Conservation (phyloP, 192 early-diverging fungal species). For the Entomortierella chlamydospora region DNA sequence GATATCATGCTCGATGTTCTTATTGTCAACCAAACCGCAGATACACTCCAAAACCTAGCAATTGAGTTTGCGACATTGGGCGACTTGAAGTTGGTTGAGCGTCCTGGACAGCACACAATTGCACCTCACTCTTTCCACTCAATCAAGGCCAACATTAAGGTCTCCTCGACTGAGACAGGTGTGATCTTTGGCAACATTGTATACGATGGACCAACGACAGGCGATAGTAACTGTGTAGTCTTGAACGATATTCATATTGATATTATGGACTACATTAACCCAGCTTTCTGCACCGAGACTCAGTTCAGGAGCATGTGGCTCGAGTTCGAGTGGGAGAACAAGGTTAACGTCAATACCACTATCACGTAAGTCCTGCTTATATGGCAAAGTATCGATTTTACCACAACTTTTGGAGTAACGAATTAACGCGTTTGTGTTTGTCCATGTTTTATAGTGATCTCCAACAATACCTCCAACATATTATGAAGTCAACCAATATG, state of each 20-base stretch:
- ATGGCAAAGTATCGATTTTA: background rate
- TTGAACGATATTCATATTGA: conserved; percentile 99
- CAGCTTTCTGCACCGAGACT: conserved; percentile 88
- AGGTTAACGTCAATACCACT: conserved; percentile 97
- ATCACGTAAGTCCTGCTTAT: conserved; percentile 71
- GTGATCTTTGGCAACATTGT: conserved; percentile 99
- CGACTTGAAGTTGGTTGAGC: conserved; percentile 96
- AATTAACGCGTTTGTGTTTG: no score
- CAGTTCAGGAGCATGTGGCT: conserved; percentile 99
- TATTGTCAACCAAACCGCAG: conserved; percentile 96
- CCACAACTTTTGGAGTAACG: no score
- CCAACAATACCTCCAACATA: conserved; percentile 88
- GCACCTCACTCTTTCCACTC: conserved; percentile 94
- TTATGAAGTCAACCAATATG: conserved; percentile 98
- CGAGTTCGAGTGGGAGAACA: conserved; percentile 99
- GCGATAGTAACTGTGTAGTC: conserved; percentile 92
- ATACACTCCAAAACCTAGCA: conserved; percentile 96
- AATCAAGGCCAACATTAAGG: conserved; percentile 98
- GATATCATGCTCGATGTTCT: conserved; percentile 96
- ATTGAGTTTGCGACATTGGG: conserved; percentile 99
- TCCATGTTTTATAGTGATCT: conserved; percentile 70
- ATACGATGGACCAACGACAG: conserved; percentile 94
- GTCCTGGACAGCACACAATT: conserved; percentile 87
- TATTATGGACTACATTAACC: conserved; percentile 99
- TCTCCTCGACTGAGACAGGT: conserved; percentile 98